Evolutionary conservation across 1,284 basidiomycete species (phyloP).

Genomic region (Hortiboletus rubellus): DNA sequence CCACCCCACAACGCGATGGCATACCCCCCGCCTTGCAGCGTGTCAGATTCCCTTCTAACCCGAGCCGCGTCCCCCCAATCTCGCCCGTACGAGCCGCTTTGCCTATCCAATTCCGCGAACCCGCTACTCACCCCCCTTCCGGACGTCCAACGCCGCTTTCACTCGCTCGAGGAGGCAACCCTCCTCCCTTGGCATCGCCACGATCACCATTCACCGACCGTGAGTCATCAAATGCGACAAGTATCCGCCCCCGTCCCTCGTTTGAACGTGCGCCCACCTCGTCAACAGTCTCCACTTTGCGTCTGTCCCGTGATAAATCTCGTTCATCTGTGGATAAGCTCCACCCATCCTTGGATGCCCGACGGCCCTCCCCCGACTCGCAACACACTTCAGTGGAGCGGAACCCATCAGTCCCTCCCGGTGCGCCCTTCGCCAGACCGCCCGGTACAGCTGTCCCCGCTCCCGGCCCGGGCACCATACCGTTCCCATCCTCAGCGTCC

Average conservation of each 20-base stretch:
- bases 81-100: conserved; percentile 17
- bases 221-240: conserved; percentile 14
- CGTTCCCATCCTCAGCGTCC: conserved; percentile 19
- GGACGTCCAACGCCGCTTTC: conserved; percentile 20
- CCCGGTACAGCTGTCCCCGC: conserved; percentile 11
- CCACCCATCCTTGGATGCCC: conserved; percentile 11
- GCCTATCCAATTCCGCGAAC: conserved; percentile 16
- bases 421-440: conserved; percentile 2
- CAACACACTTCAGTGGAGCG: conserved; percentile 8
- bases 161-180: conserved; percentile 13
- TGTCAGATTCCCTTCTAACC: conserved; percentile 20
- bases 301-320: conserved; percentile 16
- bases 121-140: conserved; percentile 2
- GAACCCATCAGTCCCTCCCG: neutral
- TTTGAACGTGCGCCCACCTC: conserved; percentile 19
- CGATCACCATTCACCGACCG: conserved; percentile 12
- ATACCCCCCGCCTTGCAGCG: conserved; percentile 20
- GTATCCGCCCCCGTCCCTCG: conserved; percentile 14
- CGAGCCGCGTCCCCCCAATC: conserved; percentile 1
- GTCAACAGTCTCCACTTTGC: conserved; percentile 13
- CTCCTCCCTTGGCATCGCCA: conserved; percentile 3
- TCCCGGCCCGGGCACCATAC: conserved; percentile 6
- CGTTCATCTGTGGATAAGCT: conserved; percentile 17
- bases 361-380: conserved; percentile 21
- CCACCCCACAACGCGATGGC: conserved; percentile 20